Conservation (phyloP, 2,329 filamentous ascomycete species). For the Aspergillus sp. region DNA sequence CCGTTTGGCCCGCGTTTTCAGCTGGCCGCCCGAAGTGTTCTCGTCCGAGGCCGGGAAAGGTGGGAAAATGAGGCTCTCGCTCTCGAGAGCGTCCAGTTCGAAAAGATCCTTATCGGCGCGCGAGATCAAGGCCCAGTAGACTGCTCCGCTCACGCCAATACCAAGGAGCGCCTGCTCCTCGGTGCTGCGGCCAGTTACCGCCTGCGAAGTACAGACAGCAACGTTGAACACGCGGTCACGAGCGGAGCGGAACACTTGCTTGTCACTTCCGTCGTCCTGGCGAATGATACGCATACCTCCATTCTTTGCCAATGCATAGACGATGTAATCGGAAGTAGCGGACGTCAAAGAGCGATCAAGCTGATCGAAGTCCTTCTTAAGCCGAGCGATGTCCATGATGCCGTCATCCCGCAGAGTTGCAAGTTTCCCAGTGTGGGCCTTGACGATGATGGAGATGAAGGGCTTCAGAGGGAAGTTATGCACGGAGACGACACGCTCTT, state of each 20-base stretch:
- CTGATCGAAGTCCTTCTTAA: slow-evolving; percentile 98
- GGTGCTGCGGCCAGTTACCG: slow-evolving; percentile 49
- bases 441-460: slow-evolving; percentile 84
- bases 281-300: slow-evolving; percentile 90
- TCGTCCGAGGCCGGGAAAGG: slow-evolving; percentile 84
- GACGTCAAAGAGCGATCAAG: slow-evolving; percentile 91
- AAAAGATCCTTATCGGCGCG: slow-evolving; percentile 77
- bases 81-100: slow-evolving; percentile 75
- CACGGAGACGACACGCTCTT: slow-evolving; percentile 69
- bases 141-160: slow-evolving; percentile 89
- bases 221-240: slow-evolving; percentile 96
- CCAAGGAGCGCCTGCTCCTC: slow-evolving; percentile 82
- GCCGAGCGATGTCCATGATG: slow-evolving; percentile 86
- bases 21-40: slow-evolving; percentile 84
- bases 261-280: slow-evolving; percentile 89
- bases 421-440: slow-evolving; percentile 44
- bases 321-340: slow-evolving; percentile 86
- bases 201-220: slow-evolving; percentile 70
- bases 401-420: slow-evolving; percentile 72
- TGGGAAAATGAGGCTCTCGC: slow-evolving; percentile 84
- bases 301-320: slow-evolving; percentile 90
- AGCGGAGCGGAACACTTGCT: slow-evolving; percentile 86
- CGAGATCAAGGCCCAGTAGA: slow-evolving; percentile 90
- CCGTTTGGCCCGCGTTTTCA: slow-evolving; percentile 92
- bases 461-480: slow-evolving; percentile 97